Evolutionary conservation across 148 eudicot species (phyloP), one percentile per base, ranked within the genome.

Genomic region (Dysphania ambrosioides): DNA sequence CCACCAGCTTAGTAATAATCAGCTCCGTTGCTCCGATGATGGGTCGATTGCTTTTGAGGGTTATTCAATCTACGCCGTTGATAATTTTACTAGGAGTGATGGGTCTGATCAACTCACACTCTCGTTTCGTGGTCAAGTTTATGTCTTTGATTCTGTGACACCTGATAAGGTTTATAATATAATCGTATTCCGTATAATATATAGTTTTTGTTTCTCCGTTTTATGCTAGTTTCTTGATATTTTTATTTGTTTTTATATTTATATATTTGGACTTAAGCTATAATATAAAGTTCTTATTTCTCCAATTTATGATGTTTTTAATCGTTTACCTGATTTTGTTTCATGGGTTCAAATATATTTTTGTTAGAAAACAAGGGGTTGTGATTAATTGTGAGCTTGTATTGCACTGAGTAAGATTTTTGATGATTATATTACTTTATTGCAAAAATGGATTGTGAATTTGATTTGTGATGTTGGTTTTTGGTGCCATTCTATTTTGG

Each of bases 111-210:
- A 88, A 81, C 92, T 88, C 38, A 87, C 92, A 11, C 77, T 92
- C 10, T 85, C 95, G 31, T 92, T 87, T 72, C 84, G 82, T 0
- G 93, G 90, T 0, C 91, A 86, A 76, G 86, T 88, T 66, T 88
- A 82, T 64, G 91, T 90, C 36, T 92, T 92, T 35, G 97, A 92
- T 73, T 82, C 83, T 58, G 95, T 92, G 29, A 77, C 91, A 6
- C 75, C 88, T 38, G 91, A 90, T 4, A 92, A 90, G 89, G 95
- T 92, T 41, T 11, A 8, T 1, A 23, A 6, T 49, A 26, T n/a
- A n/a, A n/a, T n/a, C n/a, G n/a, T n/a, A n/a, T n/a, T n/a, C n/a
- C n/a, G n/a, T n/a, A n/a, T n/a, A n/a, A n/a, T n/a, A n/a, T n/a
- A 53, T 61, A 26, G 0, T 30, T 35, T 64, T 18, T 44, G 49